These are phyloP conservation scores for Pythium periplocum DNA, from an alignment of 352 stramenopile species.

Conservation along the genomic window DNA sequence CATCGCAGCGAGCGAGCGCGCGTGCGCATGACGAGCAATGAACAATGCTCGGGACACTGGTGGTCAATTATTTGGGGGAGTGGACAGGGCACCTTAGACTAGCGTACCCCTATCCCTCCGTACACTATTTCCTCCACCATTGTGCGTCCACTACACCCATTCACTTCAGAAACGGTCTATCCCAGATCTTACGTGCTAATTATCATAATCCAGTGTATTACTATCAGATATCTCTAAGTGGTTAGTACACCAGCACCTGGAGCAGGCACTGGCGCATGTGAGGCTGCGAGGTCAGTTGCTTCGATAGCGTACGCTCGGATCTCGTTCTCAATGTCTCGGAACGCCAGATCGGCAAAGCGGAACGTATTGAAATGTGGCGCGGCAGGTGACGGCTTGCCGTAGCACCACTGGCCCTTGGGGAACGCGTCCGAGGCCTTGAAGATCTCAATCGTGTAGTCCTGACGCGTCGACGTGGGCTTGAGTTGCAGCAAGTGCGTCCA, in stretches of 20 bases:
- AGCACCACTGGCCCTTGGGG: conserved; percentile 47
- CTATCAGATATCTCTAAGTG: too few species aligned
- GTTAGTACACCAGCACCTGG: too few species aligned
- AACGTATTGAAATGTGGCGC: conserved; percentile 20
- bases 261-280: too few species aligned
- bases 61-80: too few species aligned
- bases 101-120: conserved; percentile 5
- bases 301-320: conserved; percentile 17
- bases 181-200: too few species aligned
- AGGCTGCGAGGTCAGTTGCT: conserved; percentile 11
- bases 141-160: too few species aligned
- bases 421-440: conserved; percentile 29
- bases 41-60: too few species aligned
- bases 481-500: conserved; percentile 69
- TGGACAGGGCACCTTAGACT: neutral
- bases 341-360: conserved; percentile 13
- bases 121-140: conserved; percentile 17
- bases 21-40: too few species aligned
- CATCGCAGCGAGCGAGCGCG: too few species aligned
- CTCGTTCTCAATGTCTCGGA: conserved; percentile 14
- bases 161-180: too few species aligned
- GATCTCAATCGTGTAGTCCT: conserved; percentile 51
- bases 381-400: conserved; percentile 29
- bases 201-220: too few species aligned
- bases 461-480: conserved; percentile 32